Conservation (phyloP, 805 yeast genomes). For the Schizosaccharomyces cryophilus region DNA sequence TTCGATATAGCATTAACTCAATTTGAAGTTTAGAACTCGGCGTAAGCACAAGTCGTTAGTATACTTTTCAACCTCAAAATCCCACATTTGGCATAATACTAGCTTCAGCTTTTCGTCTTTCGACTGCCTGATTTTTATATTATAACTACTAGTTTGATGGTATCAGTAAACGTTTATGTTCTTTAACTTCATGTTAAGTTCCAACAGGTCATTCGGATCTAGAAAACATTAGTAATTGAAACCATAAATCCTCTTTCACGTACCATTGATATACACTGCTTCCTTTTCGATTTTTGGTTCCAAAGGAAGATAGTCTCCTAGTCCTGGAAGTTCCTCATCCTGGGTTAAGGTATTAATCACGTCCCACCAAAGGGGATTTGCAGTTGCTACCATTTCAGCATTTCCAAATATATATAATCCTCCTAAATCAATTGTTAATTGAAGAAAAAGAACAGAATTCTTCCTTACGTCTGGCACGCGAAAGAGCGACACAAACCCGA, state of each 20-base stretch:
- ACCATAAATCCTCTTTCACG: neutral
- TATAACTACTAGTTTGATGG: too few relatives aligned
- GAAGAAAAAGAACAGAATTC: neutral
- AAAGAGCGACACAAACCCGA: slow-evolving; percentile 80
- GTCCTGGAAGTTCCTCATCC: neutral
- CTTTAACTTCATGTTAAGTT: neutral
- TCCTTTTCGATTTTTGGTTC: neutral
- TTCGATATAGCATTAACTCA: too few relatives aligned
- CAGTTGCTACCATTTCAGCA: neutral
- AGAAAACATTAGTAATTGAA: neutral
- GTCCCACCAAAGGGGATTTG: neutral
- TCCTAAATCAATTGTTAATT: neutral
- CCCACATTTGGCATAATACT: too few relatives aligned
- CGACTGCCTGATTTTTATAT: too few relatives aligned
- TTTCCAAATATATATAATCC: neutral
- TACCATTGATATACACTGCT: neutral
- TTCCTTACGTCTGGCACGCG: slow-evolving; percentile 65
- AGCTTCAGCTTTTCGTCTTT: too few relatives aligned
- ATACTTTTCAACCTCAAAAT: too few relatives aligned
- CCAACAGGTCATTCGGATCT: neutral
- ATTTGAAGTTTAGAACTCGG: too few relatives aligned
- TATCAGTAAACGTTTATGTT: too few relatives aligned
- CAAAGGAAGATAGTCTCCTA: neutral
- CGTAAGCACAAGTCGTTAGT: too few relatives aligned
- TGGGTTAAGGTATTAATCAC: neutral